Percentiles rank a stretch among this genome's conserved stretches.
Evolutionary conservation across 768 basidiomycete species (phyloP).

Genomic region (Rhizopogon rudus): DNA sequence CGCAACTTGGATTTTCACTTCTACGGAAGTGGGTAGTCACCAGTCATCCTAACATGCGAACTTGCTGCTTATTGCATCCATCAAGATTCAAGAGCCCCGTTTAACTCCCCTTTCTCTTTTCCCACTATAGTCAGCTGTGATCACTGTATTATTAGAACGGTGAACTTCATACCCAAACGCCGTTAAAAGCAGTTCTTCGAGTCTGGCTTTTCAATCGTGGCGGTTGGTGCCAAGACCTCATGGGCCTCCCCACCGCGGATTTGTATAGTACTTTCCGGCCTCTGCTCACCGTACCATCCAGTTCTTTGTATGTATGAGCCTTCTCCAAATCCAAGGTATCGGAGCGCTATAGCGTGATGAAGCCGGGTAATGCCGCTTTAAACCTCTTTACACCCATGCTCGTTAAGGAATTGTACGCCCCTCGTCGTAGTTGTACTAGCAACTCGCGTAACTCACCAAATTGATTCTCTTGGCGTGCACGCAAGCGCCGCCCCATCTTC

Average conservation of each 20-base stretch:
- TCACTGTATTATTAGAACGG: too few relatives aligned
- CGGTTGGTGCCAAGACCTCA: too few relatives aligned
- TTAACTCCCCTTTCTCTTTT: neutral
- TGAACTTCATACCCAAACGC: too few relatives aligned
- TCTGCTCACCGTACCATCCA: too few relatives aligned
- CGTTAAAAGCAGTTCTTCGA: too few relatives aligned
- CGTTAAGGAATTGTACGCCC: neutral
- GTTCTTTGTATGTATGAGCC: too few relatives aligned
- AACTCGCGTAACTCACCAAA: neutral
- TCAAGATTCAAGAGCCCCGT: neutral
- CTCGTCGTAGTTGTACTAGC: neutral
- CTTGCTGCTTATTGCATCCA: neutral
- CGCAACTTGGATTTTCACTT: neutral
- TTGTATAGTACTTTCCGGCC: too few relatives aligned
- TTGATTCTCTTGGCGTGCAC: neutral
- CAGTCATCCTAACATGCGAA: neutral
- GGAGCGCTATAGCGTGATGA: too few relatives aligned
- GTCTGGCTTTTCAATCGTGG: too few relatives aligned
- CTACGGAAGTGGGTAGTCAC: neutral
- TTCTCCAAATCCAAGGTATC: too few relatives aligned
- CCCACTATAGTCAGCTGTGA: neutral
- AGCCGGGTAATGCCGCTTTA: too few relatives aligned
- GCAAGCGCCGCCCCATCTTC: neutral
- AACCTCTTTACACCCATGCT: neutral
- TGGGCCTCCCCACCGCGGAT: too few relatives aligned